phyloP scores from a whole-genome alignment of 306 rosid species.

The Prunus davidiana region DNA sequence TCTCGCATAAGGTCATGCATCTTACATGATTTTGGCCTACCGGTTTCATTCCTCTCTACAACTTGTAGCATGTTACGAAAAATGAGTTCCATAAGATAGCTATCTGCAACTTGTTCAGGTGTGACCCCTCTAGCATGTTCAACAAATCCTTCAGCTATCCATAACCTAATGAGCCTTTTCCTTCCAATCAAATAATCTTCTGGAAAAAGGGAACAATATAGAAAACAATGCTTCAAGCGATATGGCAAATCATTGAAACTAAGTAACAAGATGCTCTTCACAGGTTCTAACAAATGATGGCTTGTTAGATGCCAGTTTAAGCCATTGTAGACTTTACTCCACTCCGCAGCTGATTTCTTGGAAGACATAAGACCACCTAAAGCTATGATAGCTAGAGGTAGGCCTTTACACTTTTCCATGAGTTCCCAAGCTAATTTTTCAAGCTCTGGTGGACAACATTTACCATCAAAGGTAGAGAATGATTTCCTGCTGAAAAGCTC shows the following conservation, averaged over 20 bases:
- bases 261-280: conserved; percentile 20
- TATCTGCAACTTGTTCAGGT: conserved; percentile 15
- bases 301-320: conserved; percentile 14
- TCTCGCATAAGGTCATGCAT: conserved; percentile 29
- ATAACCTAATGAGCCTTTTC: conserved; percentile 4
- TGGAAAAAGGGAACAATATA: conserved; percentile 17
- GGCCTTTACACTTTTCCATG: conserved; percentile 21
- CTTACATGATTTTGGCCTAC: conserved; percentile 3
- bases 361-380: conserved; percentile 24
- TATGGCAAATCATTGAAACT: conserved; percentile 30
- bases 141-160: conserved; percentile 25
- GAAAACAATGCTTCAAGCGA: conserved; percentile 18
- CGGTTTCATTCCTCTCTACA: not conserved
- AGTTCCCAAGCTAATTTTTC: not conserved
- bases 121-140: not conserved
- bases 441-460: conserved; percentile 8
- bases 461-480: conserved; percentile 4
- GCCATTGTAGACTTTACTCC: conserved; percentile 15
- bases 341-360: conserved; percentile 15
- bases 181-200: conserved; percentile 19
- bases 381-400: conserved; percentile 19
- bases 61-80: conserved; percentile 19
- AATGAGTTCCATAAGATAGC: conserved; percentile 21
- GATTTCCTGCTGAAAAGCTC: conserved; percentile 22
- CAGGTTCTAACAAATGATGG: not conserved